Percentiles rank a stretch among this genome's conserved stretches.
These are phyloP conservation scores for Bipolaris gigantea DNA, from an alignment of 2,329 filamentous ascomycete species.

Conservation along the genomic window DNA sequence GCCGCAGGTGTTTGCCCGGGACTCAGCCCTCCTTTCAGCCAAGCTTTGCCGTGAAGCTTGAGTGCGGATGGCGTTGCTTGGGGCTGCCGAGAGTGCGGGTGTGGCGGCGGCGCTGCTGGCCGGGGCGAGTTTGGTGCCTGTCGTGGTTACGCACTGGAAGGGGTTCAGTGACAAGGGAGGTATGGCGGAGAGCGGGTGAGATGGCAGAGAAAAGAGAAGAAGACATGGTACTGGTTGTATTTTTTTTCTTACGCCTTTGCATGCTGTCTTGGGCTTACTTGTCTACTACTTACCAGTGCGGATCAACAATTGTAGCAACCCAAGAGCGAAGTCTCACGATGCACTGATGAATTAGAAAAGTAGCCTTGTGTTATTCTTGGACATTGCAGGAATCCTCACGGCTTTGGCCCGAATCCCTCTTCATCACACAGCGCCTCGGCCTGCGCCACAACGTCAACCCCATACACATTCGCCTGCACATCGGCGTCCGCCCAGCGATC, in stretches of 20 bases:
- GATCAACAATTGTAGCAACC: not conserved
- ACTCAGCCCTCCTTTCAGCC: not conserved
- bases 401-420: constrained; percentile 29
- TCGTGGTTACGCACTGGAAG: constrained; percentile 31
- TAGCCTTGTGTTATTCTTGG: not conserved
- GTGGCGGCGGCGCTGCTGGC: constrained; percentile 41
- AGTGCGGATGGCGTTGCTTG: constrained; percentile 3
- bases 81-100: constrained; percentile 39
- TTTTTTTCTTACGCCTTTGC: too few relatives aligned
- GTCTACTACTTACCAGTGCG: not conserved
- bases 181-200: constrained; percentile 25
- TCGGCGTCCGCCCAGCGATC: constrained; percentile 58
- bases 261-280: too few relatives aligned
- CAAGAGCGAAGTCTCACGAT: not conserved
- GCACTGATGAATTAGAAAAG: not conserved
- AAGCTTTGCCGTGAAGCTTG: constrained; percentile 19
- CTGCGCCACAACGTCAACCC: constrained; percentile 49
- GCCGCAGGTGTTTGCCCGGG: not conserved
- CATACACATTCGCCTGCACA: constrained; percentile 54
- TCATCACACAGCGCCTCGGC: constrained; percentile 50
- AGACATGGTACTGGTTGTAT: too few relatives aligned
- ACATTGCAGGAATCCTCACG: constrained; percentile 14
- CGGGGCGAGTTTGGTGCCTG: constrained; percentile 28
- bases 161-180: constrained; percentile 21
- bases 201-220: not conserved